Conservation (phyloP, 2,329 filamentous ascomycete species). For the Clonostachys byssicola region DNA sequence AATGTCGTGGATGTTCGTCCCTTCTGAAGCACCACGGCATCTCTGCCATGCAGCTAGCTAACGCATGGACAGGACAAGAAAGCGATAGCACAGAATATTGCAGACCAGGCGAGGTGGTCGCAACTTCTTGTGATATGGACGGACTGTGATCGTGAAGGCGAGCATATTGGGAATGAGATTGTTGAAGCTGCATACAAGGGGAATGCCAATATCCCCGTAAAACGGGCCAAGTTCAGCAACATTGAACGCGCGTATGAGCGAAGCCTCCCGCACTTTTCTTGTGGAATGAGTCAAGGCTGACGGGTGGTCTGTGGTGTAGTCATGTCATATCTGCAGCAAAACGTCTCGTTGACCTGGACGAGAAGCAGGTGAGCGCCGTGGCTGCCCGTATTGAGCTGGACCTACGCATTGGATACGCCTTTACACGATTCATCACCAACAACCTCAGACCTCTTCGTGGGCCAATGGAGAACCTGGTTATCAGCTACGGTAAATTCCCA, state of each 20-base stretch:
- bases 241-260: slow-evolving; percentile 75
- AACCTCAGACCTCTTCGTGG: slow-evolving; percentile 71
- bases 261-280: too few species aligned
- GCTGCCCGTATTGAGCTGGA: slow-evolving; percentile 88
- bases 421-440: slow-evolving; percentile 82
- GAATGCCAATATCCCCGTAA: slow-evolving; percentile 73
- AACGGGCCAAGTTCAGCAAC: slow-evolving; percentile 90
- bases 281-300: too few species aligned
- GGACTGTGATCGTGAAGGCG: slow-evolving; percentile 95
- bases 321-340: slow-evolving; percentile 84
- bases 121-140: slow-evolving; percentile 92
- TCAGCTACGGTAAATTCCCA: slow-evolving; percentile 70
- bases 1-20: slow-evolving; percentile 35
- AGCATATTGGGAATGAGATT: slow-evolving; percentile 93
- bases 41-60: neutral
- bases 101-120: slow-evolving; percentile 68
- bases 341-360: slow-evolving; percentile 73
- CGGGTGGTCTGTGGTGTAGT: slow-evolving; percentile 32
- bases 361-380: slow-evolving; percentile 83
- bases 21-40: neutral
- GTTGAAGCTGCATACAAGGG: slow-evolving; percentile 72
- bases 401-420: slow-evolving; percentile 85
- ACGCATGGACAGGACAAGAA: slow-evolving; percentile 61
- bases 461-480: slow-evolving; percentile 56
- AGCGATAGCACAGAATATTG: slow-evolving; percentile 80